phyloP scores from a whole-genome alignment of 2,329 filamentous ascomycete species.

The Hypoxylon sp. region DNA sequence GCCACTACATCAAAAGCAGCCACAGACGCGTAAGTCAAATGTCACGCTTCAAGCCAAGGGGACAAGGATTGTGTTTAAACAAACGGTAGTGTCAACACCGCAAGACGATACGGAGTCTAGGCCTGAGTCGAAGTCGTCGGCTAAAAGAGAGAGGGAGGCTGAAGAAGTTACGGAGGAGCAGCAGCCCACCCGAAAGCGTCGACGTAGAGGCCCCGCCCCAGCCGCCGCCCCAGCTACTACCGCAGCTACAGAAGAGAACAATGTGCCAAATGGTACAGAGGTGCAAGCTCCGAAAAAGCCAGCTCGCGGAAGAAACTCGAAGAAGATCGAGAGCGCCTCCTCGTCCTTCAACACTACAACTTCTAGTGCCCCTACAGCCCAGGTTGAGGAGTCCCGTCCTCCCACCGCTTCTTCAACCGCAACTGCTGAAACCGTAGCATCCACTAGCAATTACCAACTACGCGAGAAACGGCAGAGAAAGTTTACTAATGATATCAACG shows the following conservation, averaged over 20 bases:
- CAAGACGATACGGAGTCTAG: conserved; percentile 7
- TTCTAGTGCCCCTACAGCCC: conserved; percentile 54
- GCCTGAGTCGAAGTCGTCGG: conserved; percentile 27
- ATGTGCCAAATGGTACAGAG: conserved; percentile 35
- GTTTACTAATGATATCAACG: conserved; percentile 66
- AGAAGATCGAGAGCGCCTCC: conserved; percentile 58
- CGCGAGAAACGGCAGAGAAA: conserved; percentile 70
- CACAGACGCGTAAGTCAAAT: conserved; percentile 24
- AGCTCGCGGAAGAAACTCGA: conserved; percentile 44
- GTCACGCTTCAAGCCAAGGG: conserved; percentile 29
- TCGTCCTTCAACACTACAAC: conserved; percentile 59
- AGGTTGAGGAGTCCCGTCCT: conserved; percentile 65
- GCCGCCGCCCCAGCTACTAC: neutral
- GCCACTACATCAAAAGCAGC: conserved; percentile 3
- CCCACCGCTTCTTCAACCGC: conserved; percentile 68
- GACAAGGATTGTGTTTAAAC: neutral
- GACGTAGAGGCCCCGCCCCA: conserved; percentile 41
- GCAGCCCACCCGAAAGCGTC: conserved; percentile 50
- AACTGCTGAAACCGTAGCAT: conserved; percentile 64
- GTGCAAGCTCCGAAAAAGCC: conserved; percentile 32
- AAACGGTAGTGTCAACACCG: neutral
- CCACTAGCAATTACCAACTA: conserved; percentile 67
- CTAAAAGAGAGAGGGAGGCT: conserved; percentile 32
- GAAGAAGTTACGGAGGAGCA: conserved; percentile 29
- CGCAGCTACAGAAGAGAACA: conserved; percentile 34